Percentiles rank a stretch among this genome's conserved stretches.
Conservation (phyloP, 345 rosid species). For the Moringa oleifera region DNA sequence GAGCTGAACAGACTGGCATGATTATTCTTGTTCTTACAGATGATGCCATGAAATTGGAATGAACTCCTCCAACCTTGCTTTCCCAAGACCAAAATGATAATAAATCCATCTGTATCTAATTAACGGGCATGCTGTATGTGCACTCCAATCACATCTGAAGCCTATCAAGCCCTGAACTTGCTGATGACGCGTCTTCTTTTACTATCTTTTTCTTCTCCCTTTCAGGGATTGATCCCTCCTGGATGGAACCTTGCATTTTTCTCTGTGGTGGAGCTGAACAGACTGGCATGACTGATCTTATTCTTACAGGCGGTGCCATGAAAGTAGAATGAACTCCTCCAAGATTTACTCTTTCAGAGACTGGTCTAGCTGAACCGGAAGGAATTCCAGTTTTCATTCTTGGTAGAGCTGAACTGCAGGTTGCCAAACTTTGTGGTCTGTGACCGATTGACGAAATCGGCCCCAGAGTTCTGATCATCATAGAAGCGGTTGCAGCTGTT, state of each 20-base stretch:
- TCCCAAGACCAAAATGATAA: too few species aligned
- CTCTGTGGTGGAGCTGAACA: conserved; percentile 63
- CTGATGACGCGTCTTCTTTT: conserved; percentile 14
- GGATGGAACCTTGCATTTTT: conserved; percentile 21
- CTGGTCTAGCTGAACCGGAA: conserved; percentile 18
- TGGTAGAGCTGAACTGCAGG: conserved; percentile 20
- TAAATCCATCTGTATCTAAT: too few species aligned
- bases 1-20: conserved; percentile 73
- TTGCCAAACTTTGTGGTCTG: conserved; percentile 17
- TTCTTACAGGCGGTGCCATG: conserved; percentile 61
- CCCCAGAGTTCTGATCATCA: conserved; percentile 19
- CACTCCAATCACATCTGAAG: conserved; percentile 24
- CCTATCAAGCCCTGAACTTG: conserved; percentile 29
- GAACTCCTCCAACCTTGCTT: too few species aligned
- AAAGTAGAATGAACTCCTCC: conserved; percentile 31
- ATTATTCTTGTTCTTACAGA: conserved; percentile 61
- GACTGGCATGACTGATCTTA: conserved; percentile 69
- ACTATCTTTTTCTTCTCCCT: conserved; percentile 18
- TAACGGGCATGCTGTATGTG: too few species aligned
- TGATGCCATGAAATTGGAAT: conserved; percentile 47
- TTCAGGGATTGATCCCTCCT: conserved; percentile 10
- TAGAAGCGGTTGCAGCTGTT: conserved; percentile 20
- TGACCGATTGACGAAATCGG: conserved; percentile 18
- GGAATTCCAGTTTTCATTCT: conserved; percentile 39
- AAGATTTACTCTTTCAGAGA: conserved; percentile 21